These are phyloP conservation scores for Phytophthora fragariaefolia DNA, from an alignment of 352 stramenopile species.

Conservation along the genomic window DNA sequence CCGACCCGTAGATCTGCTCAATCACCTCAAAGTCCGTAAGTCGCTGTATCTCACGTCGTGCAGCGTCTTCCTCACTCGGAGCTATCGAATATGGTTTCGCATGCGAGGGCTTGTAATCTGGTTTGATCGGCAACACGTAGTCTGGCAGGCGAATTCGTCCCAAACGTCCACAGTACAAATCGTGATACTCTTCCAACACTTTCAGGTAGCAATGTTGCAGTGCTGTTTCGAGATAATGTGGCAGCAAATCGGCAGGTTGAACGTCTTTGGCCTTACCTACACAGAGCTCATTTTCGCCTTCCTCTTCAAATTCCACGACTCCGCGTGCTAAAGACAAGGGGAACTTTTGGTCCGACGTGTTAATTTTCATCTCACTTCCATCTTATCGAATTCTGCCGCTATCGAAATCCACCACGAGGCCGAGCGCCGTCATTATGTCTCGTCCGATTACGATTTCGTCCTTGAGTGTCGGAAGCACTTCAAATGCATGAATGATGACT, in stretches of 20 bases:
- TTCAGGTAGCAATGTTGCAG: conserved; percentile 10
- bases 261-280: not conserved
- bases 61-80: conserved; percentile 10
- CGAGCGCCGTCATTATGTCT: not conserved
- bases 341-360: not conserved
- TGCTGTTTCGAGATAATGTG: not conserved
- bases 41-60: conserved; percentile 5
- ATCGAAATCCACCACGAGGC: not conserved
- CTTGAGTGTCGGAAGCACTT: not conserved
- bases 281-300: not conserved
- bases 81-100: conserved; percentile 2
- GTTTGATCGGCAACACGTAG: conserved; percentile 7
- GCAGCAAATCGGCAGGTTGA: conserved; percentile 5
- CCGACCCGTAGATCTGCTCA: conserved; percentile 18
- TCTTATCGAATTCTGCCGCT: not conserved
- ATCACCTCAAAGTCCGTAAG: conserved; percentile 5
- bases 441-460: not conserved
- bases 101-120: conserved; percentile 5
- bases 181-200: conserved; percentile 4
- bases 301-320: not conserved
- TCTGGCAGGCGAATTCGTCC: not conserved
- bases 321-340: too few relatives aligned
- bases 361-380: not conserved
- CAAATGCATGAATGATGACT: conserved; percentile 1
- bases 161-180: conserved; percentile 1